phyloP scores from a whole-genome alignment of 2,329 filamentous ascomycete genomes.

The Parastagonospora nodorum region DNA sequence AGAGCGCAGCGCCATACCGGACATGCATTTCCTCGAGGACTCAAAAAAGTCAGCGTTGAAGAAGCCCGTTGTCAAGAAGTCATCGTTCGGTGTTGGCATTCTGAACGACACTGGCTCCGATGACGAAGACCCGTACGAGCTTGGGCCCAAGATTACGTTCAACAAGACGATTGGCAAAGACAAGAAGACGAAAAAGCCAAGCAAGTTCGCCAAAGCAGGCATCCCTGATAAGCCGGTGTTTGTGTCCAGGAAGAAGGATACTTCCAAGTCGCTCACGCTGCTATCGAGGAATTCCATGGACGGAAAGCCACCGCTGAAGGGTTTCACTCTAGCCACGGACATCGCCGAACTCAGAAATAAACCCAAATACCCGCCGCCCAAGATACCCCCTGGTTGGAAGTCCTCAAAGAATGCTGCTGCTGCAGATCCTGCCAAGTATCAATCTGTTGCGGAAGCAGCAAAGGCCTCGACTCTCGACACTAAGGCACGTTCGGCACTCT shows the following conservation, averaged over 20 bases:
- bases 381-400: slow-evolving; percentile 75
- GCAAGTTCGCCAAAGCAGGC: slow-evolving; percentile 65
- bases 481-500: slow-evolving; percentile 73
- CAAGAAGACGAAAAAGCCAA: slow-evolving; percentile 68
- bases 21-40: slow-evolving; percentile 30
- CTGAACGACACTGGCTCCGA: slow-evolving; percentile 94
- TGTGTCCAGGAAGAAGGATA: slow-evolving; percentile 67
- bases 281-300: slow-evolving; percentile 73
- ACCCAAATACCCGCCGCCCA: slow-evolving; percentile 64
- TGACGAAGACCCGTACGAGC: slow-evolving; percentile 91
- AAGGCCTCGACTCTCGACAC: slow-evolving; percentile 77
- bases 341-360: slow-evolving; percentile 49
- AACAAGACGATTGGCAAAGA: slow-evolving; percentile 80
- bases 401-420: slow-evolving; percentile 53
- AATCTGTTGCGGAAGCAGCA: slow-evolving; percentile 77
- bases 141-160: slow-evolving; percentile 89
- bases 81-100: slow-evolving; percentile 84
- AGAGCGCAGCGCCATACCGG: slow-evolving; percentile 15
- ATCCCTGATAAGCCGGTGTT: slow-evolving; percentile 74
- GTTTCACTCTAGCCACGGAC: slow-evolving; percentile 73
- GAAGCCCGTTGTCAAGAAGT: slow-evolving; percentile 60
- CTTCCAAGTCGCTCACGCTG: slow-evolving; percentile 52
- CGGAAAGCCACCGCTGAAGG: slow-evolving; percentile 76
- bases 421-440: slow-evolving; percentile 47
- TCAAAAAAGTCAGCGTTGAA: slow-evolving; percentile 27